Conservation (phyloP, 2,329 filamentous ascomycete species). For the Coniochaeta sp. region DNA sequence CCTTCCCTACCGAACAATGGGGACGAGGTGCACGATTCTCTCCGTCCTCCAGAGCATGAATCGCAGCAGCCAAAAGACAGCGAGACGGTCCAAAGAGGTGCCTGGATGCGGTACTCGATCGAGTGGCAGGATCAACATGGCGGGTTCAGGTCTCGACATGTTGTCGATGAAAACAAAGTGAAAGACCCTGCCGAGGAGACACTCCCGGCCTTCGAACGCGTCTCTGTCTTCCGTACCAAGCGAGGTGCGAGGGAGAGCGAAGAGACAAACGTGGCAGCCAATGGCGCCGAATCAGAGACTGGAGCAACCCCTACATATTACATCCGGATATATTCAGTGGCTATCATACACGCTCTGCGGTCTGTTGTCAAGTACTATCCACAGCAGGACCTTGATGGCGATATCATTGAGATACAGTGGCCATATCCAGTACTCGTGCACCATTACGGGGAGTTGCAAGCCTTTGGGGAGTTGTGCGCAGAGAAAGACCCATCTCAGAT, state of each 20-base stretch:
- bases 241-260: neutral
- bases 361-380: slow-evolving; percentile 20
- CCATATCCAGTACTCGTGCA: slow-evolving; percentile 19
- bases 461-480: neutral
- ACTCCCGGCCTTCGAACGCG: neutral
- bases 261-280: neutral
- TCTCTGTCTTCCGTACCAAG: neutral
- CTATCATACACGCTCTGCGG: slow-evolving; percentile 16
- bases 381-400: slow-evolving; percentile 11
- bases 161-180: neutral
- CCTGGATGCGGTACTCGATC: neutral
- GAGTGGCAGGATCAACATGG: neutral
- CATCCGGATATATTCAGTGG: slow-evolving; percentile 13
- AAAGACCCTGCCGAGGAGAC: neutral
- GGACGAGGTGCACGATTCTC: too few relatives aligned
- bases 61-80: neutral
- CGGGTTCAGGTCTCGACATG: neutral
- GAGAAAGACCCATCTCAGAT: neutral
- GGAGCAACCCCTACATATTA: slow-evolving; percentile 8
- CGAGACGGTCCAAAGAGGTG: neutral
- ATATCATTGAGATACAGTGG: slow-evolving; percentile 10
- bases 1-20: too few relatives aligned
- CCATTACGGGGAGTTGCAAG: slow-evolving; percentile 17
- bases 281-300: neutral
- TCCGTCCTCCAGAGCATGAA: neutral